phyloP scores from a whole-genome alignment of 1,284 basidiomycete species.

The Meira nashicola region DNA sequence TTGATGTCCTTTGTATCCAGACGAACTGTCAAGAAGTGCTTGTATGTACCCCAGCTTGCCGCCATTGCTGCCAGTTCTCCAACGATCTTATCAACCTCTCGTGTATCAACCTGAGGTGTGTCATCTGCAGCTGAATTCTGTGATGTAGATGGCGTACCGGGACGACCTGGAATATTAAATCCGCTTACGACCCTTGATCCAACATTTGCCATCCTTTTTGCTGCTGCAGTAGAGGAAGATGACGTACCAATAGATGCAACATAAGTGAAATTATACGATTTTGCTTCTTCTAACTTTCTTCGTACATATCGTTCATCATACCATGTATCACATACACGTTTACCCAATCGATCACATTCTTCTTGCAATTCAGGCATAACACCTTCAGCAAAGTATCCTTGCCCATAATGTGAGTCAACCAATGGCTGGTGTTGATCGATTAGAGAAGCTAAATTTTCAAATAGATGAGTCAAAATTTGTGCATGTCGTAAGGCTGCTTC shows the following conservation, averaged over 20 bases:
- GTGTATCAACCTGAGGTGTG: slow-evolving; percentile 57
- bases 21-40: slow-evolving; percentile 74
- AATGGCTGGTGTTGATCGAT: slow-evolving; percentile 95
- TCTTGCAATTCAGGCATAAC: slow-evolving; percentile 71
- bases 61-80: slow-evolving; percentile 83
- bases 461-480: slow-evolving; percentile 65
- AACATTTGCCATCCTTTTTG: neutral
- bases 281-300: slow-evolving; percentile 16
- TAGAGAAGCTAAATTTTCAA: slow-evolving; percentile 91
- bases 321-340: slow-evolving; percentile 75
- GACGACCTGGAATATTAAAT: slow-evolving; percentile 14
- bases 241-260: slow-evolving; percentile 10
- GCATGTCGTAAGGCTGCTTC: slow-evolving; percentile 15
- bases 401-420: slow-evolving; percentile 90
- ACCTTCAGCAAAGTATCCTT: slow-evolving; percentile 38
- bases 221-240: neutral
- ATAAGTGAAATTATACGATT: slow-evolving; percentile 15
- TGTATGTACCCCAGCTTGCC: slow-evolving; percentile 84
- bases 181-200: neutral
- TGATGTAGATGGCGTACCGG: slow-evolving; percentile 4
- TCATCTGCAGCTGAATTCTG: neutral
- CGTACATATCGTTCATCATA: slow-evolving; percentile 60
- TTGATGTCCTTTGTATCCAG: slow-evolving; percentile 48
- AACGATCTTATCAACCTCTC: slow-evolving; percentile 82
- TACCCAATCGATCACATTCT: slow-evolving; percentile 80